Base-by-base conservation (phyloP, 108 stramenopile species). In the Skeletonema grethae region DNA sequence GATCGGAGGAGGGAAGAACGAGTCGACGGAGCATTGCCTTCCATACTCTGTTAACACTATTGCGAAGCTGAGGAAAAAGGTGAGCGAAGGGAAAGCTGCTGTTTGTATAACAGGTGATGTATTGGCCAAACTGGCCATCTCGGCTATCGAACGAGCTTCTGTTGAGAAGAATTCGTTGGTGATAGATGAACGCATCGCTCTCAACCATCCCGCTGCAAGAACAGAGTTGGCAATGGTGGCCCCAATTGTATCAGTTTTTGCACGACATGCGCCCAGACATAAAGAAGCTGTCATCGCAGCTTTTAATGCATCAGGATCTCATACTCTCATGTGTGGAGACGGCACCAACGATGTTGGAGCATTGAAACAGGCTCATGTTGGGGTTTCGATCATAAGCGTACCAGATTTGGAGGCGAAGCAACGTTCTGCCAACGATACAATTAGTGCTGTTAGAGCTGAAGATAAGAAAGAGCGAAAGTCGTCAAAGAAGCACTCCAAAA, bases 321-420 rank as follows among this genome's bases (percentile, higher is more conserved):
- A 73, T 15, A 97, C 97, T 9, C 74, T 98, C n/a, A 97, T 97
- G 95, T 99, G 98, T 61, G 99, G 99, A 3, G 99, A 99, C 63
- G 99, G 99, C 7, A 97, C 97, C 22, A 99, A 99, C 79, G 99
- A 99, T 74, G 95, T 98, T 4, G 97, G 97, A 20, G 97, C 99
- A 18, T 76, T 99, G 45, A 97, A 97, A 50, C 88, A 90, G 41
- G 97, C 99, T 7, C 95, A 97, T 70, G 96, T 98, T 22, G 99
- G 99, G 13, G 95, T 99, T 57, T 95, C 96, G 13, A 91, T 99
- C 32, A 87, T 98, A 41, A 93, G 88, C 82, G 84, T 92, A 8
- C 97, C 98, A 5, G 94, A 95, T 70, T 66, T 97, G 18, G 97
- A 98, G 77, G 88, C 85, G 18, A 93, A 93, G 64, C 86, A 95